Evolutionary conservation across 2,329 filamentous ascomycete genomes (phyloP), one percentile per base, ranked within the genome.

Genomic region (Xylariaceae sp.): DNA sequence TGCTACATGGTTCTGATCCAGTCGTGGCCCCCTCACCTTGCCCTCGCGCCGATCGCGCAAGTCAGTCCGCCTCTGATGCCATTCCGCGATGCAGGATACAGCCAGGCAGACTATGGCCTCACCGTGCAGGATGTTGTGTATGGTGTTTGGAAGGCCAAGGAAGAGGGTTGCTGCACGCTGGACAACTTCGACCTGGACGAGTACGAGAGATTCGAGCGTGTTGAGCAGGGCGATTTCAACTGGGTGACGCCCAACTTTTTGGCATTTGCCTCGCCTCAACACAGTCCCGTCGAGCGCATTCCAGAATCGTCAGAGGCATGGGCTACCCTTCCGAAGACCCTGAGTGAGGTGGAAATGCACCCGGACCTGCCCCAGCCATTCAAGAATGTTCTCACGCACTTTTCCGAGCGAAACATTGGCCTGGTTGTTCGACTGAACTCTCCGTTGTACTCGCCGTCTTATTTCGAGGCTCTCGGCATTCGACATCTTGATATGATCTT

Each of bases 1-100:
- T 96, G 92, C 78, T 99, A 99, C 78, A 97, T 99, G 92, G 92
- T 99, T 49, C 78, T 99, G 65, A 96, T 99, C 68, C 94, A 99
- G 77, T 90, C 90, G 48, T 99, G 94, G 94, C 90, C 94, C 51
- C 94, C 94, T 55, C 94, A 99, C 78, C 80, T 97, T 68, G 94
- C 94, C 39, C 83, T 99, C 48, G 93, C 93, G 10, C 94, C 94
- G 11, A 96, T 99, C 71, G 91, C 94, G 5, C 94, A 99, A 77
- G 89, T 95, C 70, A 94, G 99, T 72, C 94, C 94, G 50, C 94
- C 94, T 23, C 84, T 96, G 79, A 99, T 99, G 94, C 94, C 94
- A 9, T 99, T 99, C 82, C 87, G 94, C 64, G 94, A 99, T 74
- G 94, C 94, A 60, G 94, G 94, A 57, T 99, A 99, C 80, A 97